A percentile compares a stretch with the other conserved stretches of the same genome.
Evolutionary conservation across 805 yeast genomes (phyloP).

Genomic region (Clavispora phyllophila): DNA sequence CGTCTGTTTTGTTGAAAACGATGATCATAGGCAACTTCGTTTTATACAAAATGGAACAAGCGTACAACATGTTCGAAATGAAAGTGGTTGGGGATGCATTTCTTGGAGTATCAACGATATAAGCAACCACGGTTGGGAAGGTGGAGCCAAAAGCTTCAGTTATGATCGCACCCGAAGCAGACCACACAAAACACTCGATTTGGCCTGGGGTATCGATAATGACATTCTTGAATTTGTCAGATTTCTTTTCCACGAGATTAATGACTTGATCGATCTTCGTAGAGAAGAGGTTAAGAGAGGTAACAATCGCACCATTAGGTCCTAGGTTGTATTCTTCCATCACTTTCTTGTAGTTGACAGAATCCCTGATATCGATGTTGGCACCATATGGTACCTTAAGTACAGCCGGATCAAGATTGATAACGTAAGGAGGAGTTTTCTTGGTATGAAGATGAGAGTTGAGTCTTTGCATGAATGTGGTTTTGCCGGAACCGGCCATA

Average conservation of each 20-base stretch:
- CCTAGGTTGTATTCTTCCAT: constrained; percentile 95
- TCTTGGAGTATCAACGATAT: constrained; percentile 94
- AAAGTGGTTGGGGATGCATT: constrained; percentile 92
- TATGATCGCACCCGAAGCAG: constrained; percentile 93
- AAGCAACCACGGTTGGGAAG: constrained; percentile 93
- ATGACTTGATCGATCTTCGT: constrained; percentile 97
- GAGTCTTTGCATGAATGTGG: constrained; percentile 94
- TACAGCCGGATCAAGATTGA: constrained; percentile 96
- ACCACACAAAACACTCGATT: constrained; percentile 97
- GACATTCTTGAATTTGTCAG: constrained; percentile 54
- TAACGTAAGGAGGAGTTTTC: constrained; percentile 78
- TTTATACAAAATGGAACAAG: constrained; percentile 93
- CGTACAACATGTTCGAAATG: constrained; percentile 97
- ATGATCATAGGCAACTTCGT: constrained; percentile 95
- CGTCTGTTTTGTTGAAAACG: constrained; percentile 94
- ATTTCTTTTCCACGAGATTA: constrained; percentile 73
- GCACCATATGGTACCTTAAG: constrained; percentile 89
- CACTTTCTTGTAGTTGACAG: constrained; percentile 90
- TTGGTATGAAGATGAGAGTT: constrained; percentile 80
- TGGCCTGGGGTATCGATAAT: constrained; percentile 98
- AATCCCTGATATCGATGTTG: constrained; percentile 93
- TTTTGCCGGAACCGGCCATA: constrained; percentile 78
- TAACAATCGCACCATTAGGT: constrained; percentile 98
- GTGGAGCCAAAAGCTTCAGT: constrained; percentile 96
- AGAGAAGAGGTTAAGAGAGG: constrained; percentile 84